These are phyloP conservation scores for Colletotrichum siamense DNA, from an alignment of 2,329 filamentous ascomycete genomes.

Conservation along the genomic window DNA sequence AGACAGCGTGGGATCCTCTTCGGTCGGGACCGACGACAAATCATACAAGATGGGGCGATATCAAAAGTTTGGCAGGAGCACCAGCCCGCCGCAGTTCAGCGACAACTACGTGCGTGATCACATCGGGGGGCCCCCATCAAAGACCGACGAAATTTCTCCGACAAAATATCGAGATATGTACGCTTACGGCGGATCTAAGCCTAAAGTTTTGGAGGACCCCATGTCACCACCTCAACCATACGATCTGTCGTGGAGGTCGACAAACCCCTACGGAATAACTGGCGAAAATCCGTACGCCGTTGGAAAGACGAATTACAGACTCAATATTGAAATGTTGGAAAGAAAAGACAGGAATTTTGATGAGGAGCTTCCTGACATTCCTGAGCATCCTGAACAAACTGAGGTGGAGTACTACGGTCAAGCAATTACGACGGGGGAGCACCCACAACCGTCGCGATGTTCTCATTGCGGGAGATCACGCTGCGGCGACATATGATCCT, in stretches of 20 bases:
- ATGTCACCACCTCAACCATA: not conserved
- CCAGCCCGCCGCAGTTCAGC: conserved; percentile 7
- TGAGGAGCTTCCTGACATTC: not conserved
- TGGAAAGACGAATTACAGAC: conserved; percentile 8
- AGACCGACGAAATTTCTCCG: not conserved
- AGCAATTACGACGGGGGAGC: not conserved
- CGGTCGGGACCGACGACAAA: not conserved
- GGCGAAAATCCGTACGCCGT: not conserved
- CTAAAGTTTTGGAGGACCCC: not conserved
- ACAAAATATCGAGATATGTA: not conserved
- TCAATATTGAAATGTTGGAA: conserved; percentile 13
- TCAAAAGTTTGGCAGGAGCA: not conserved
- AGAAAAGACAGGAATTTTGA: not conserved
- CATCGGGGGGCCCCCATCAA: not conserved
- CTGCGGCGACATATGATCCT: not conserved
- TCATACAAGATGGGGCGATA: not conserved
- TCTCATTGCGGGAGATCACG: not conserved
- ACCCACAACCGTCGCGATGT: not conserved
- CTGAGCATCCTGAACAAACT: not conserved
- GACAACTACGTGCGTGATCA: conserved; percentile 12
- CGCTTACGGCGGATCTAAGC: not conserved
- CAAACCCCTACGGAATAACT: conserved; percentile 7
- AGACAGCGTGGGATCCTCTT: not conserved
- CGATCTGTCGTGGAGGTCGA: conserved; percentile 9
- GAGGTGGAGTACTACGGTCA: not conserved